Evolutionary conservation across 805 yeast species (phyloP).

Genomic region (Candida caryicola): DNA sequence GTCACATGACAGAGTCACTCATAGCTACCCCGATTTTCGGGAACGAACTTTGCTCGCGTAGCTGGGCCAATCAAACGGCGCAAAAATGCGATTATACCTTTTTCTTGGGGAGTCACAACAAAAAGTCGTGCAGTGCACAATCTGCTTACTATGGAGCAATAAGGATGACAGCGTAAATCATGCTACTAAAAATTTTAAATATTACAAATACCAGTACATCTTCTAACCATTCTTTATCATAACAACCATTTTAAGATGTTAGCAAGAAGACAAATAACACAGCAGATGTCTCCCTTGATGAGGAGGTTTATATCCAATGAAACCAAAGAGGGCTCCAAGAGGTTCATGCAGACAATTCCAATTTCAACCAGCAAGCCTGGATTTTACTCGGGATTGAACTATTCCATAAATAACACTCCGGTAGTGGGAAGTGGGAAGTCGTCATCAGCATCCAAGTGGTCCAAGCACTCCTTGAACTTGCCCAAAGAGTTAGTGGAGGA

Average conservation of each 20-base stretch:
- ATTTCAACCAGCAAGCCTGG: conserved; percentile 12
- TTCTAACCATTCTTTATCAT: not conserved
- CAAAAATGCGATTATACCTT: not conserved
- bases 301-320: conserved; percentile 21
- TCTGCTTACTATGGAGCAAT: not conserved
- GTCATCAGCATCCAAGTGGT: conserved; percentile 31
- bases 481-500: conserved; percentile 5
- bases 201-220: not conserved
- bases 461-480: conserved; percentile 25
- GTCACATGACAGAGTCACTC: not conserved
- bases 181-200: not conserved
- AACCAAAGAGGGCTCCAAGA: conserved; percentile 21
- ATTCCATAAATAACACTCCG: conserved; percentile 10
- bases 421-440: conserved; percentile 2
- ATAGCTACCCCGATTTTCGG: not conserved
- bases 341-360: conserved; percentile 38
- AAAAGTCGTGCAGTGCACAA: not conserved
- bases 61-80: not conserved
- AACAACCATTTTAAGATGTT: conserved; percentile 4
- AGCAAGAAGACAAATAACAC: conserved; percentile 9
- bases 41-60: not conserved
- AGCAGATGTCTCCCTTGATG: conserved; percentile 1
- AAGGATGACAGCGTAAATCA: not conserved
- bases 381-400: conserved; percentile 13
- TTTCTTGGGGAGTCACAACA: not conserved